Evolutionary conservation across 495 filamentous ascomycete genomes (phyloP).

Genomic region (Talaromyces trachyspermus): DNA sequence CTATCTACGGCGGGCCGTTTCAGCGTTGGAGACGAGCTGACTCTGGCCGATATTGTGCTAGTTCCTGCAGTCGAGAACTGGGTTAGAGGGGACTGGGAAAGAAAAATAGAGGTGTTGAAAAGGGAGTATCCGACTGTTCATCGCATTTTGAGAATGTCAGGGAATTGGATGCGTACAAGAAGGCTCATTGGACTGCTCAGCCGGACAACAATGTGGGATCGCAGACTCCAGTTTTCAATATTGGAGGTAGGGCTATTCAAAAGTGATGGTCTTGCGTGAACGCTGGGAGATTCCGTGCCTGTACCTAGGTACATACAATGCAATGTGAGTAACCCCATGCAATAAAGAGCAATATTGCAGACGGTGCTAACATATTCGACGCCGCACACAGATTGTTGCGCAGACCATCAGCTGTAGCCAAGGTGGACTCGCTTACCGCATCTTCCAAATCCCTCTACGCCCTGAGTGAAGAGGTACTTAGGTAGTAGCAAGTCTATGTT

Average conservation of each 20-base stretch:
- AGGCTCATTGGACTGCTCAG: constrained; percentile 1
- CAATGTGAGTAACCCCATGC: too few species aligned
- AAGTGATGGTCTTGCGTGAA: too few species aligned
- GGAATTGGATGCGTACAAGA: background rate
- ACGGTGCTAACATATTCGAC: too few species aligned
- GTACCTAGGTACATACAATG: too few species aligned
- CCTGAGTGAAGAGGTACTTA: too few species aligned
- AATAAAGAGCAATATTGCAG: too few species aligned
- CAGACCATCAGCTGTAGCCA: too few species aligned
- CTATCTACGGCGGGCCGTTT: background rate
- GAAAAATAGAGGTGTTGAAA: background rate
- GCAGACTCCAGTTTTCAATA: background rate
- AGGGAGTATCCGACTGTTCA: background rate
- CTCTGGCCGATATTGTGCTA: constrained; percentile 3
- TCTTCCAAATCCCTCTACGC: too few species aligned
- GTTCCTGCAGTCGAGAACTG: background rate
- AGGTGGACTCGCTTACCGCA: too few species aligned
- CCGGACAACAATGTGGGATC: background rate
- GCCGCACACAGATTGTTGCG: too few species aligned
- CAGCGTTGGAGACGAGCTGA: constrained; percentile 2
- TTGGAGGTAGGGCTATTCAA: background rate
- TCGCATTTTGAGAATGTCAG: background rate
- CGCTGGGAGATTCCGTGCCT: too few species aligned
- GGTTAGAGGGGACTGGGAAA: background rate
- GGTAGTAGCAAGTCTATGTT: too few species aligned